Base-by-base conservation (phyloP, 192 early-diverging fungal genomes). In the Entophlyctis helioformis region DNA sequence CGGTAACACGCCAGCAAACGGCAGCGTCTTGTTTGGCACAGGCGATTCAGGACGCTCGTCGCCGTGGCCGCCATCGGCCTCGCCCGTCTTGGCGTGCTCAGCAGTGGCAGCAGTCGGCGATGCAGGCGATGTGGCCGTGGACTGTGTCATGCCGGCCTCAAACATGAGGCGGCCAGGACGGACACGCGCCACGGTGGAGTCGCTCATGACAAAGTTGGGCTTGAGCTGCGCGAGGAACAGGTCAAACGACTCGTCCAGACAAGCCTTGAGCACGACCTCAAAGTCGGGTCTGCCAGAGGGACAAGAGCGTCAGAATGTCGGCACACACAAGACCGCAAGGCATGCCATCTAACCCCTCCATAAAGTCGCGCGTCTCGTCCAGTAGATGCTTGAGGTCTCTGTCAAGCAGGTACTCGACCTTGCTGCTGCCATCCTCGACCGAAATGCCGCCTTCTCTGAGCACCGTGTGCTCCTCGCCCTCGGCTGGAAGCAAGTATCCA, bases 341-440 rank as follows among this genome's bases (percentile, higher is more conserved):
- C 41, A 21, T 43, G 19, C 36, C 16, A 4, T 36, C 36, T 15
- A 49, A 80, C 77, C 80, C 82, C 43, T 94, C 87, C 38, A 94
- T 67, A 36, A 89, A 81, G 56, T 97, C 91, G 20, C 85, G 78
- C 1, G 84, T 84, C 66, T 94, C 88, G 61, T 92, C 78, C 44
- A 97, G 55, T 36, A 94, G 65, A 26, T 60, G 69, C 27, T 70
- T 67, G 25, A 97, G 70, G 25, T 74, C 63, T 6, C 72, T 53
- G 31, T 84, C 80, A 20, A 81, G 72, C 11, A 63, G 55, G 25
- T 64, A 46, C 36, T 56, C 46, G 40, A 64, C 62, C 16, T 39
- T 27, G 16, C 31, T 12, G 2, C 39, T 12, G 54, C 34, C 16
- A 31, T 54, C 6, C 59, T 45, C 46, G 37, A 35, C 45, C 54